Evolutionary conservation across 306 rosid genomes (phyloP).

Genomic region (Rosa chinensis): DNA sequence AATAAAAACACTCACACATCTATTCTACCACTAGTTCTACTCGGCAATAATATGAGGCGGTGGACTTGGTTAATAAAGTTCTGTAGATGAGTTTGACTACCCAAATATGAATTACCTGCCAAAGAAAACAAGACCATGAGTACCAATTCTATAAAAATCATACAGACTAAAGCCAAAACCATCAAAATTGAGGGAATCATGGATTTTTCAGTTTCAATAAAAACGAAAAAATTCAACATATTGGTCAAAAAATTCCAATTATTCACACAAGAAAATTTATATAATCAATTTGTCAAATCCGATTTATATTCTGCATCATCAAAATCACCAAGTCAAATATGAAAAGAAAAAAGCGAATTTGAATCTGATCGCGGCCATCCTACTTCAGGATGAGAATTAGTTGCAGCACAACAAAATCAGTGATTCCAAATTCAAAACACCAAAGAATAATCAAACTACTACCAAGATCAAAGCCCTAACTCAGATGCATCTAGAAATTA

Average conservation of each 20-base stretch:
- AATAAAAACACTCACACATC: slow-evolving; percentile 2
- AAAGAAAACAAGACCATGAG: background rate
- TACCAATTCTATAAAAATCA: background rate
- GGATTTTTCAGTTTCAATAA: background rate
- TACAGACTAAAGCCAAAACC: background rate
- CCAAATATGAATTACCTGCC: background rate
- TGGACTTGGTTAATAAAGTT: background rate
- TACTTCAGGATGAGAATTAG: background rate
- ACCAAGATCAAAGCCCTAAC: background rate
- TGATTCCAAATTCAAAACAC: background rate
- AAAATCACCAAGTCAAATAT: background rate
- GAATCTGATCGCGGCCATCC: background rate
- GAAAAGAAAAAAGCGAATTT: background rate
- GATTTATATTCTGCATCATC: background rate
- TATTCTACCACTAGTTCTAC: background rate
- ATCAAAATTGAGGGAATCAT: background rate
- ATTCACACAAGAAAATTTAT: background rate
- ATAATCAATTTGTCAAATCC: background rate
- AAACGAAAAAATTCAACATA: background rate
- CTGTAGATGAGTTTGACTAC: background rate
- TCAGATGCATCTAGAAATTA: background rate
- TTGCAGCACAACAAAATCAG: background rate
- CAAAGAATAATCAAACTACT: background rate
- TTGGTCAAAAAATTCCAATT: background rate
- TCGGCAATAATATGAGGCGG: background rate